Conservation (phyloP, 2,329 filamentous ascomycete species). For the Talaromyces sp. region DNA sequence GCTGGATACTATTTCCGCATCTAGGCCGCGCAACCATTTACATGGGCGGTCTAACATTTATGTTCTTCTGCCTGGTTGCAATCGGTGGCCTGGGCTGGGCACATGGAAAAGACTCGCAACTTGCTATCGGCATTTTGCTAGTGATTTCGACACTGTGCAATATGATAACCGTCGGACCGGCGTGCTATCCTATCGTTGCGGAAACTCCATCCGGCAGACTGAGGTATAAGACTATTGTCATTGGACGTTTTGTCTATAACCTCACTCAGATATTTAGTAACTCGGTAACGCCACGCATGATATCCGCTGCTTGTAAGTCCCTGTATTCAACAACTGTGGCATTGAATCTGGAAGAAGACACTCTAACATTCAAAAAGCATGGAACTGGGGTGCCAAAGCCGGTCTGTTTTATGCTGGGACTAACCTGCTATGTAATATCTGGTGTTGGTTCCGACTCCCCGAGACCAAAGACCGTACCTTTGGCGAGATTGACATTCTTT, state of each 20-base stretch:
- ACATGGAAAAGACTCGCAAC: conserved; percentile 14
- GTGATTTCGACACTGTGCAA: conserved; percentile 51
- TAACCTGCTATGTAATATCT: conserved; percentile 74
- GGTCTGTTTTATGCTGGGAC: conserved; percentile 85
- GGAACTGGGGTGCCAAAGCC: conserved; percentile 82
- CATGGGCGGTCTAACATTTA: conserved; percentile 33
- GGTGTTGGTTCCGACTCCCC: conserved; percentile 74
- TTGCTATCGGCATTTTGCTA: conserved; percentile 38
- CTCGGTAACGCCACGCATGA: conserved; percentile 79
- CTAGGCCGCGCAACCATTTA: conserved; percentile 39
- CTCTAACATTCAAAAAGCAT: conserved; percentile 42
- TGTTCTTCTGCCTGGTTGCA: conserved; percentile 33
- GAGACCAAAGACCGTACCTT: conserved; percentile 77
- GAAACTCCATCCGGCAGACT: conserved; percentile 51
- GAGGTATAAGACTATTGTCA: conserved; percentile 36
- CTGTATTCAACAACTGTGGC: neutral
- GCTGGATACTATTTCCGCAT: conserved; percentile 37
- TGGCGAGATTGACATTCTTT: conserved; percentile 78
- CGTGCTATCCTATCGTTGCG: conserved; percentile 49
- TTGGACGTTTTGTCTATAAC: conserved; percentile 61
- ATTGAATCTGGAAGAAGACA: no score
- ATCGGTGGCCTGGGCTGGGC: conserved; percentile 29
- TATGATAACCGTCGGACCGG: conserved; percentile 50
- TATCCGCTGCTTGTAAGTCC: conserved; percentile 67
- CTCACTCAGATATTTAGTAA: conserved; percentile 70